Conservation (phyloP, 768 basidiomycete species). For the Omphalotus guepiniiformis region DNA sequence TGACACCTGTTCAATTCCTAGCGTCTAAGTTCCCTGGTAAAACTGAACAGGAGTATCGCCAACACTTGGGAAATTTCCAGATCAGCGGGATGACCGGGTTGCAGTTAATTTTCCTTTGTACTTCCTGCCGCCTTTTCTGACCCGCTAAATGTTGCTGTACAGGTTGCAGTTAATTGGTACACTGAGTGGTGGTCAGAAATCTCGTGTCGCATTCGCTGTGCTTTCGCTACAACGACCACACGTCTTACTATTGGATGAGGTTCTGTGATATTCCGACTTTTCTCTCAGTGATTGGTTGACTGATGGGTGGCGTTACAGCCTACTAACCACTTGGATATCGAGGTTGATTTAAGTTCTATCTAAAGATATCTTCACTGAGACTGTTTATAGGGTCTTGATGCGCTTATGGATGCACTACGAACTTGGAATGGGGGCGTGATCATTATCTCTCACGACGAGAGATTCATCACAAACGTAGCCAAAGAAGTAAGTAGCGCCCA, state of each 20-base stretch:
- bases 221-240: conserved; percentile 88
- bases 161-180: conserved; percentile 89
- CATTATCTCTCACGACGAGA: conserved; percentile 91
- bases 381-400: conserved; percentile 79
- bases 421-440: conserved; percentile 91
- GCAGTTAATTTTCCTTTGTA: conserved; percentile 17
- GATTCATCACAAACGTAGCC: conserved; percentile 89
- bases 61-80: conserved; percentile 95
- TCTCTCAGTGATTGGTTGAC: neutral
- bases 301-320: conserved; percentile 41
- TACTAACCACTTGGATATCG: conserved; percentile 95
- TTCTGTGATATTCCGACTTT: conserved; percentile 26
- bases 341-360: conserved; percentile 50
- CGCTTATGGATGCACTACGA: conserved; percentile 78
- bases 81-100: conserved; percentile 95
- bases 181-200: conserved; percentile 93
- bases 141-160: neutral
- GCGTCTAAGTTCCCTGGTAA: conserved; percentile 90
- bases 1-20: conserved; percentile 94
- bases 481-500: conserved; percentile 53
- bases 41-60: conserved; percentile 93
- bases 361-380: conserved; percentile 6
- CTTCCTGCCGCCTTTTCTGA: neutral
- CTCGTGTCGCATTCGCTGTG: conserved; percentile 88
- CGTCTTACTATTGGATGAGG: conserved; percentile 91